Base-by-base conservation (phyloP, 805 yeast species). In the Hanseniaspora singularis region DNA sequence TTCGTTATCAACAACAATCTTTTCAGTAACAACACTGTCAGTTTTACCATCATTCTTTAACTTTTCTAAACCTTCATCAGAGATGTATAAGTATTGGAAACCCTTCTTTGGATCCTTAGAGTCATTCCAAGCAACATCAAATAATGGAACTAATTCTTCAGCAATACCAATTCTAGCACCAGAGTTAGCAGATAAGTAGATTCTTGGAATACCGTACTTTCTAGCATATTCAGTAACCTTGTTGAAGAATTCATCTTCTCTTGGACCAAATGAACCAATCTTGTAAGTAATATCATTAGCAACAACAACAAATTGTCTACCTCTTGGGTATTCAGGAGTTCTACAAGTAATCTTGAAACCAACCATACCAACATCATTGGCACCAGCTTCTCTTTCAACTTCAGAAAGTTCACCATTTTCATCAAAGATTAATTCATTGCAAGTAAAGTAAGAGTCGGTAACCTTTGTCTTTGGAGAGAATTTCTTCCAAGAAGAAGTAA, bases 121-220 rank as follows among this genome's bases (percentile, higher is more conserved):
- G 55, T 79, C 88, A 55, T 79, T 82, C 99, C 99, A 92, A 47
- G 89, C 86, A 53, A 89, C 95, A 64, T 83, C 78, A 71, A 77
- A 87, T 60, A 76, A 73, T 50, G 96, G 92, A 48, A 92, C 73
- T 52, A 92, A 72, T 66, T 92, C 99, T 56, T 92, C 97, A 23
- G 99, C 98, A 63, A 92, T 77, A 61, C 98, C 98, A 53, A 92
- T 84, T 71, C 99, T 79, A 39, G 99, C 99, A 72, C 99, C 99
- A 51, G 97, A 88, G 74, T 92, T 92, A 24, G 98, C 99, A 56
- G 96, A 85, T 56, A 92, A 71, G 67, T 92, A 92, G 49, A 92
- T 76, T 69, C 99, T 75, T 60, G 99, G 99, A 56, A 92, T 79
- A 51, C 98, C 98, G 54, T 79, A 73, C 60, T 76, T 71, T 68